A percentile compares a stretch with the other conserved stretches of the same genome.
These are phyloP conservation scores for Phylloporus scabripes DNA, from an alignment of 768 basidiomycete species.

Conservation along the genomic window DNA sequence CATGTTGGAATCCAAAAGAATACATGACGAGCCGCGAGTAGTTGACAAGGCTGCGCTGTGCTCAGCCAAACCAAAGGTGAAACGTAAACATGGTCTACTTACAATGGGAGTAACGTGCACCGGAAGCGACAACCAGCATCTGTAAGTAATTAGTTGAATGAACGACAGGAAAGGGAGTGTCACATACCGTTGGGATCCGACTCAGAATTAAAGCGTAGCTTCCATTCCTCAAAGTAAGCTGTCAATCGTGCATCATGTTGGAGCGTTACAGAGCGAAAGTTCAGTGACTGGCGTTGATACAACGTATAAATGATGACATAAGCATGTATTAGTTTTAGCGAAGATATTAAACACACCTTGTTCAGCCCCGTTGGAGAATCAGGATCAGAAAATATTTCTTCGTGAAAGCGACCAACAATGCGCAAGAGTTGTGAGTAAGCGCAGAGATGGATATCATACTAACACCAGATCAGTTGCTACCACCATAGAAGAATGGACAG, in stretches of 20 bases:
- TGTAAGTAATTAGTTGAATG: slow-evolving; percentile 19
- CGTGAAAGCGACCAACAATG: slow-evolving; percentile 70
- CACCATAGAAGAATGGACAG: slow-evolving; percentile 6
- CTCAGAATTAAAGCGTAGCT: slow-evolving; percentile 49
- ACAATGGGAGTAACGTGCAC: slow-evolving; percentile 70
- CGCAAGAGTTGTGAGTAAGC: slow-evolving; percentile 65
- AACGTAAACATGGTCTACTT: slow-evolving; percentile 25
- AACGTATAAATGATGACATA: neutral
- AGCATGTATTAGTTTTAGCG: neutral
- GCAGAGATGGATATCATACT: slow-evolving; percentile 76
- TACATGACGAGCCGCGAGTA: slow-evolving; percentile 83
- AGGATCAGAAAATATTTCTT: slow-evolving; percentile 70
- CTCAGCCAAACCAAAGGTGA: slow-evolving; percentile 7
- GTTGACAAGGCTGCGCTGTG: slow-evolving; percentile 50
- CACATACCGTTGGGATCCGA: slow-evolving; percentile 52
- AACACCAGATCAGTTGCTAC: neutral
- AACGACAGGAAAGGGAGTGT: neutral
- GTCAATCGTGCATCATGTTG: slow-evolving; percentile 54
- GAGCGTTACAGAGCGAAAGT: slow-evolving; percentile 62
- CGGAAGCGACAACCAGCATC: slow-evolving; percentile 59
- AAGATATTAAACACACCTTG: slow-evolving; percentile 39
- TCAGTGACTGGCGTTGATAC: slow-evolving; percentile 42
- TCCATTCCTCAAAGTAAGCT: slow-evolving; percentile 64
- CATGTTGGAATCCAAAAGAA: slow-evolving; percentile 83
- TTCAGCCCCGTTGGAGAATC: slow-evolving; percentile 63